Conservation (phyloP, 2,329 filamentous ascomycete genomes). For the Hypoxylon sp. region DNA sequence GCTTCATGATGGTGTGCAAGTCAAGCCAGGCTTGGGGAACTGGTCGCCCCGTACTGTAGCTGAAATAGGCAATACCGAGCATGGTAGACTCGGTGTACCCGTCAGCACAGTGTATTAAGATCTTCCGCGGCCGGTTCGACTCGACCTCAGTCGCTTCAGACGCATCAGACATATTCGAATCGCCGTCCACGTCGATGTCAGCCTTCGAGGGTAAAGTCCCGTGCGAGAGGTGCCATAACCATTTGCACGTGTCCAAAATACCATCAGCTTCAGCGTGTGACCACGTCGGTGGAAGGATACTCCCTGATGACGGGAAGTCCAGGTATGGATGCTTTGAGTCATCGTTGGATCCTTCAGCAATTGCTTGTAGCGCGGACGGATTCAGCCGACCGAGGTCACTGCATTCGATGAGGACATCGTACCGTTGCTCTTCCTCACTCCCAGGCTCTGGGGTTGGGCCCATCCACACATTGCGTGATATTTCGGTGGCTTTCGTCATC, state of each 20-base stretch:
- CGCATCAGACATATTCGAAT: constrained; percentile 60
- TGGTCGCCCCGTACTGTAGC: constrained; percentile 87
- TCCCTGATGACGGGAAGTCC: constrained; percentile 95
- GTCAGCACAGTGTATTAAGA: constrained; percentile 94
- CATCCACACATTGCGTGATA: constrained; percentile 90
- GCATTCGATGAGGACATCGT: constrained; percentile 89
- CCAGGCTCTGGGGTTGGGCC: constrained; percentile 85
- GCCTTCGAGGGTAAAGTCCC: constrained; percentile 63
- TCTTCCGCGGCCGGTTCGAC: constrained; percentile 69
- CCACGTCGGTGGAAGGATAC: constrained; percentile 87
- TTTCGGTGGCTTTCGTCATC: constrained; percentile 92
- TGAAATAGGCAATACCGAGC: constrained; percentile 90
- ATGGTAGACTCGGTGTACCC: constrained; percentile 96
- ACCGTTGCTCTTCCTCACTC: constrained; percentile 72
- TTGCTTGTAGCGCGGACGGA: constrained; percentile 72
- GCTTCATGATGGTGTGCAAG: constrained; percentile 82
- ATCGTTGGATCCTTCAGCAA: constrained; percentile 70
- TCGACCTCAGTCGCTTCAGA: constrained; percentile 54
- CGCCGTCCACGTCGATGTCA: constrained; percentile 58
- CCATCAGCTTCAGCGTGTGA: constrained; percentile 86
- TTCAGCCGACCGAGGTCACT: constrained; percentile 87
- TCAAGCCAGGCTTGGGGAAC: constrained; percentile 89
- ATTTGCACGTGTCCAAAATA: constrained; percentile 87
- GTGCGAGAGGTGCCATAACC: constrained; percentile 88
- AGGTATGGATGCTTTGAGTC: constrained; percentile 63